A percentile compares a stretch with the other conserved stretches of the same genome.
Evolutionary conservation across 768 basidiomycete genomes (phyloP).

Genomic region (Leccinum incarnatum): DNA sequence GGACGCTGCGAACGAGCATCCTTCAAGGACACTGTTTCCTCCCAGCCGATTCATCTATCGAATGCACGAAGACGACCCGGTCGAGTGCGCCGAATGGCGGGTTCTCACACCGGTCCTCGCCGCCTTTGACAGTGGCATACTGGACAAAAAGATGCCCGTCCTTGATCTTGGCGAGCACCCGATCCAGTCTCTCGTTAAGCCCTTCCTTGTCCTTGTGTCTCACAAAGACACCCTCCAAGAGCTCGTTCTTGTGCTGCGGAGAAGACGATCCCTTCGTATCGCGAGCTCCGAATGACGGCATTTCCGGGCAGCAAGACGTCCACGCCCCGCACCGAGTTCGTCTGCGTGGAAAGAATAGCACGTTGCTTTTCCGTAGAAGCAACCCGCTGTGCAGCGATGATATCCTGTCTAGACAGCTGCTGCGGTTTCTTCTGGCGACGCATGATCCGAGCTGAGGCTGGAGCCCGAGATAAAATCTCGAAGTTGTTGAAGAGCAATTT

Average conservation of each 20-base stretch:
- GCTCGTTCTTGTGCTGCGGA: slow-evolving; percentile 44
- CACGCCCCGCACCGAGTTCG: slow-evolving; percentile 82
- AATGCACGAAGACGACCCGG: slow-evolving; percentile 48
- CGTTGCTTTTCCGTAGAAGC: slow-evolving; percentile 82
- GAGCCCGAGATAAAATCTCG: slow-evolving; percentile 40
- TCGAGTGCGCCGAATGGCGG: slow-evolving; percentile 26
- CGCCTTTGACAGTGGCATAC: slow-evolving; percentile 9
- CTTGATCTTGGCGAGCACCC: slow-evolving; percentile 74
- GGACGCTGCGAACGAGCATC: no score
- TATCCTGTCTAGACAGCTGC: slow-evolving; percentile 70
- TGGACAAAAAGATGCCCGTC: slow-evolving; percentile 48
- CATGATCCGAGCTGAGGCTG: slow-evolving; percentile 51
- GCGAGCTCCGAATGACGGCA: slow-evolving; percentile 79
- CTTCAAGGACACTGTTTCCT: no score
- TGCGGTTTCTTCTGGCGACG: slow-evolving; percentile 30
- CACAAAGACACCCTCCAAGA: slow-evolving; percentile 65
- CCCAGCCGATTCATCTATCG: slow-evolving; percentile 40
- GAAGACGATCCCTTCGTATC: slow-evolving; percentile 49
- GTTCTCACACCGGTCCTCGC: slow-evolving; percentile 21
- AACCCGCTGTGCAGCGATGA: slow-evolving; percentile 91
- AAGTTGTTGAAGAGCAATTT: no score
- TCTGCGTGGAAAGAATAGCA: slow-evolving; percentile 80
- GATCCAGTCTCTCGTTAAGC: slow-evolving; percentile 65
- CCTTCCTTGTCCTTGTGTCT: slow-evolving; percentile 59
- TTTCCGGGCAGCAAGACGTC: slow-evolving; percentile 86